Percentiles rank a stretch among this genome's conserved stretches.
These are phyloP conservation scores for Xanthoparmelia taractica DNA, from an alignment of 495 filamentous ascomycete genomes.

Conservation along the genomic window DNA sequence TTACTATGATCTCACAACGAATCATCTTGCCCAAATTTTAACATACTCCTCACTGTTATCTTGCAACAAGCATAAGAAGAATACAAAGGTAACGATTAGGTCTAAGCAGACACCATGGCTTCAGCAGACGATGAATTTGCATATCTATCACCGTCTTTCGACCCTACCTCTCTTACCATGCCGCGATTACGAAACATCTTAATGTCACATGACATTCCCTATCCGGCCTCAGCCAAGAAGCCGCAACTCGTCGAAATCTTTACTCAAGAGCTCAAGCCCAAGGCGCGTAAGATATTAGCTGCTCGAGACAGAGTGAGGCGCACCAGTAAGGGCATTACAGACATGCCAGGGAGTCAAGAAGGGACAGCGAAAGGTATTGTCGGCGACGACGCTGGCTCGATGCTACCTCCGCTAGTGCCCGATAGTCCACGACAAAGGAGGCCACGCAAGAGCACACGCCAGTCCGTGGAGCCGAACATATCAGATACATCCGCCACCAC, in stretches of 20 bases:
- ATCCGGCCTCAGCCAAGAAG: constrained; percentile 84
- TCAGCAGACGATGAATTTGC: constrained; percentile 44
- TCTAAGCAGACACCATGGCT: constrained; percentile 4
- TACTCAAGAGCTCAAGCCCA: constrained; percentile 67
- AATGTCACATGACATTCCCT: constrained; percentile 73
- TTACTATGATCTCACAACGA: not conserved
- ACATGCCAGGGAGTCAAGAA: constrained; percentile 56
- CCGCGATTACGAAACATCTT: constrained; percentile 83
- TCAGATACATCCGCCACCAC: constrained; percentile 33
- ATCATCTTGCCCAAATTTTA: not conserved
- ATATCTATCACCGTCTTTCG: constrained; percentile 78
- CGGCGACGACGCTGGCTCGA: constrained; percentile 37
- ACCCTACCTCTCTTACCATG: constrained; percentile 73
- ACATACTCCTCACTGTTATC: not conserved
- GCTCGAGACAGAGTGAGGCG: constrained; percentile 67
- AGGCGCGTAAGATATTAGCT: constrained; percentile 65
- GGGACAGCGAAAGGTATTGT: constrained; percentile 41
- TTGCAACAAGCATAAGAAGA: not conserved
- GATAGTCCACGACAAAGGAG: constrained; percentile 34
- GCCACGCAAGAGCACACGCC: constrained; percentile 36
- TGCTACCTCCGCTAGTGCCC: constrained; percentile 43
- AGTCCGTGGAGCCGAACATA: constrained; percentile 35
- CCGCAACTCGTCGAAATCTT: constrained; percentile 76
- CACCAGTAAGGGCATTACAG: constrained; percentile 75
- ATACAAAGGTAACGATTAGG: not conserved